Conservation (phyloP, 108 stramenopile species). For the Nitzschia sp. region DNA sequence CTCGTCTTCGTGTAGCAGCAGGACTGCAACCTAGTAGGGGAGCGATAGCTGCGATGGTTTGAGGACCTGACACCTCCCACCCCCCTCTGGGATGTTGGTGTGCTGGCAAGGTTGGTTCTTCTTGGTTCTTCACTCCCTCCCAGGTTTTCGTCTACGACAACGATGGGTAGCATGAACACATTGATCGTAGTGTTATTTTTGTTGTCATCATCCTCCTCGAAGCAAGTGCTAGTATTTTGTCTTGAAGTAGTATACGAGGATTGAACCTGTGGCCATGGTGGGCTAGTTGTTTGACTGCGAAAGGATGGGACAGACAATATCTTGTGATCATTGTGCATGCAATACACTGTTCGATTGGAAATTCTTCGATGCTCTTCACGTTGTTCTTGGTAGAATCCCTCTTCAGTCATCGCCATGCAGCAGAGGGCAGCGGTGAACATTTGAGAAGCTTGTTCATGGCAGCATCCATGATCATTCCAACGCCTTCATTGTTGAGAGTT, state of each 20-base stretch:
- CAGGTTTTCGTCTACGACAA: not conserved
- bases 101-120: not conserved
- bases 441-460: not conserved
- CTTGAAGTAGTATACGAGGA: not conserved
- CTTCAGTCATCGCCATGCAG: not conserved
- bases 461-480: not conserved
- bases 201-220: not conserved
- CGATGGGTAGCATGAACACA: not conserved
- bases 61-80: not conserved
- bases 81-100: not conserved
- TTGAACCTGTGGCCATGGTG: not conserved
- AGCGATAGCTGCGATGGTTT: not conserved
- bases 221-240: not conserved
- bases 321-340: not conserved
- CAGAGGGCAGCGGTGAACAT: not conserved
- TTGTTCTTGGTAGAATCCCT: not conserved
- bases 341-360: not conserved
- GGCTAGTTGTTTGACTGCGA: not conserved
- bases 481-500: slow-evolving; percentile 4
- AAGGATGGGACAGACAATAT: not conserved
- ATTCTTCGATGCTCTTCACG: not conserved
- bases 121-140: not conserved
- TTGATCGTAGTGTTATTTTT: not conserved
- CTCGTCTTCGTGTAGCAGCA: too few relatives aligned
- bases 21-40: not conserved